Conservation (phyloP, 345 rosid genomes). For the Brassica cretica region DNA sequence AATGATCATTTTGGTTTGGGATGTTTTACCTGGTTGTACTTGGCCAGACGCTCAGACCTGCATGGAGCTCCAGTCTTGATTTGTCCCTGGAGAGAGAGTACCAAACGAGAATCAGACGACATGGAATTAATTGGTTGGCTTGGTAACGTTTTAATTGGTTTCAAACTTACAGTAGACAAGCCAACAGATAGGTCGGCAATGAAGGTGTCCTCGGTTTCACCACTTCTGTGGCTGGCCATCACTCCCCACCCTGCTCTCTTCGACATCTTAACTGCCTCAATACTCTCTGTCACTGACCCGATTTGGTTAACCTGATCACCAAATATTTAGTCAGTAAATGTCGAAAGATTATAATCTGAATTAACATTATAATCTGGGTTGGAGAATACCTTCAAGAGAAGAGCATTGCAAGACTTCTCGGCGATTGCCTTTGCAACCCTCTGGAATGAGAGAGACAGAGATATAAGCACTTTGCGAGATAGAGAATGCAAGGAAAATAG, state of each 20-base stretch:
- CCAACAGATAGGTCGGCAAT: slow-evolving; percentile 95
- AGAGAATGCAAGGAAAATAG: background rate
- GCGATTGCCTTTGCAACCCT: slow-evolving; percentile 90
- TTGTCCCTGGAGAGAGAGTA: slow-evolving; percentile 62
- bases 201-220: slow-evolving; percentile 97
- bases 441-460: slow-evolving; percentile 42
- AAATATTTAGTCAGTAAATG: background rate
- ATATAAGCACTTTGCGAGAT: slow-evolving; percentile 5
- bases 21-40: slow-evolving; percentile 78
- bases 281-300: slow-evolving; percentile 95
- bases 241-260: slow-evolving; percentile 99
- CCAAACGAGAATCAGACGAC: background rate
- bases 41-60: slow-evolving; percentile 97
- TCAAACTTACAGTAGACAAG: slow-evolving; percentile 68
- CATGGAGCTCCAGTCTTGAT: slow-evolving; percentile 99
- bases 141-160: background rate
- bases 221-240: slow-evolving; percentile 98
- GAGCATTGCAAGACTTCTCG: slow-evolving; percentile 91
- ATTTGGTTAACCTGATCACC: slow-evolving; percentile 86
- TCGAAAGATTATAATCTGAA: background rate
- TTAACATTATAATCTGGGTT: background rate
- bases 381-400: slow-evolving; percentile 73
- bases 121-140: background rate
- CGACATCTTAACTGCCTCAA: slow-evolving; percentile 97
- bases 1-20: background rate